Base-by-base conservation (phyloP, 352 stramenopile species). In the Phytophthora pistaciae region DNA sequence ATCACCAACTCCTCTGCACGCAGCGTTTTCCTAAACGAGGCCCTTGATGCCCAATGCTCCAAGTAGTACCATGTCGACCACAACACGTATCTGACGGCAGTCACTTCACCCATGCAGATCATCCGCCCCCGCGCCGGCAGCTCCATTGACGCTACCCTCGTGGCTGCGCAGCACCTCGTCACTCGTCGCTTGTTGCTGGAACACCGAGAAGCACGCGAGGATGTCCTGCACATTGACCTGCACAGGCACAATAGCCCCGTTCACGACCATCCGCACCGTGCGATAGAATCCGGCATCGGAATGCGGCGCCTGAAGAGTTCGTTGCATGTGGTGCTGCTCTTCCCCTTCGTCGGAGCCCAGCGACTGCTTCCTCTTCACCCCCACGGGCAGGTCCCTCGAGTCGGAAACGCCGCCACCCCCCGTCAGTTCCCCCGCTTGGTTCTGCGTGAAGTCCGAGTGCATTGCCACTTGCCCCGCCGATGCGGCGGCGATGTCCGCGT, bases 201-300 rank as follows among this genome's bases (percentile, higher is more conserved):
- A 68, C 48, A 68, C 64, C 13, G 61, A 55, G 40, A 85, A 75
- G 66, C 79, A 85, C 52, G 70, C 70, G 33, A 93, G 59, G 8
- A 95, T 66, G 62, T 95, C 86, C 33, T 75, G 75, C 25, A 93
- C 80, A 56, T 93, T 93, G 36, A 95, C 76, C 66, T 91, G 78
- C 23, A 95, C 80, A 0, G 88, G 66, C 21, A 95, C 86, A 23
- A 93, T 79, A 14, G 69, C 67, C 23, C 86, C 86, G 54, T 95
- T 95, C 23, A 95, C 53, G 3, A 93, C 56, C 84, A 95, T 93
- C 29, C 85, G 80, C 49, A 95, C 78, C 21, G 70, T 83, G 65
- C 82, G 84, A 66, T 93, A 95, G n/a, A 68, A 75, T 6, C 61
- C 49, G 27, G 67, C 60, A 16, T 83, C 56, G 44, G 33, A 36